These are phyloP conservation scores for Isabelozyma heimii DNA, from an alignment of 805 yeast genomes.

Conservation along the genomic window DNA sequence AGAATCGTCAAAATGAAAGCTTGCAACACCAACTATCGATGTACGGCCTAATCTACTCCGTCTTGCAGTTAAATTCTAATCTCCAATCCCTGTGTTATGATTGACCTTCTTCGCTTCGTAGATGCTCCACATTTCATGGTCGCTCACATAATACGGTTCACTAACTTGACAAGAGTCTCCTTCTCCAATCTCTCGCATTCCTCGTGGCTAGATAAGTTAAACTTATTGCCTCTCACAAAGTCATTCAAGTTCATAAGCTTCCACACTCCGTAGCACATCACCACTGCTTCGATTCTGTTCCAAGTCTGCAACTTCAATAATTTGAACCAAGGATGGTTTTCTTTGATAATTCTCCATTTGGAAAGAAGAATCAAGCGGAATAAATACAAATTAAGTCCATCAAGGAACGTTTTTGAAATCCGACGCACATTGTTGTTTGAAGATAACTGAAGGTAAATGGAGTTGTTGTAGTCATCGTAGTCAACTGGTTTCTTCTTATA, in stretches of 20 bases:
- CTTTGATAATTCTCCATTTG: conserved; percentile 42
- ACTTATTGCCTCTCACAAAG: conserved; percentile 18
- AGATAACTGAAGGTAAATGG: not conserved
- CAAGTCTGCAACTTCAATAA: conserved; percentile 23
- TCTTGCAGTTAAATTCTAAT: not conserved
- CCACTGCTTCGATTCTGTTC: conserved; percentile 28
- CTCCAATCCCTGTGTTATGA: no score
- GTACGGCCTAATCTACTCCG: not conserved
- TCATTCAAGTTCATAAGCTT: conserved; percentile 38
- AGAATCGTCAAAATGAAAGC: no score
- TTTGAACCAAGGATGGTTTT: conserved; percentile 33
- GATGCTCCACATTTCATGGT: no score
- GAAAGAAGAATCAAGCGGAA: conserved; percentile 33
- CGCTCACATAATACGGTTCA: conserved; percentile 19
- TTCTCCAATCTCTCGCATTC: conserved; percentile 9
- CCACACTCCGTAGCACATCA: conserved; percentile 35
- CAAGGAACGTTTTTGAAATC: conserved; percentile 22
- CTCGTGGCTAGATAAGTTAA: conserved; percentile 4
- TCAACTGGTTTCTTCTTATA: conserved; percentile 7
- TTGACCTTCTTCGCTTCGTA: no score
- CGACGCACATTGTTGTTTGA: conserved; percentile 11
- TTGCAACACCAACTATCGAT: no score
- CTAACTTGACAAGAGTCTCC: conserved; percentile 13
- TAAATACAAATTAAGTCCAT: conserved; percentile 30
- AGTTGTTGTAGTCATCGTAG: conserved; percentile 4